Conservation (phyloP, 192 early-diverging fungal genomes). For the Oehlia diaphana region DNA sequence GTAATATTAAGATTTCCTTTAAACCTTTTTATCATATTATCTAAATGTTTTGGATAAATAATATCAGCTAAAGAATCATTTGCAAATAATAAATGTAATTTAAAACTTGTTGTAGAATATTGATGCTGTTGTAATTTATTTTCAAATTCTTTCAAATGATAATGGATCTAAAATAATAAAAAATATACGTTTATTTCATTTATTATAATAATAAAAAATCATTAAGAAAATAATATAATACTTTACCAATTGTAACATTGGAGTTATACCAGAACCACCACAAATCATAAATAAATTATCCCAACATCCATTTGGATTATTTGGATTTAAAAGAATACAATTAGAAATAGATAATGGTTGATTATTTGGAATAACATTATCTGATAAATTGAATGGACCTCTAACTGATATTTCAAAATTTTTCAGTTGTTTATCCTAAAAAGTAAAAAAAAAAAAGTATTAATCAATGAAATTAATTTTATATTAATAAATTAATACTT, state of each 20-base stretch:
- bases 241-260: conserved; percentile 72
- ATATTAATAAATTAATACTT: background rate
- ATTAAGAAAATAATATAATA: background rate
- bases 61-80: background rate
- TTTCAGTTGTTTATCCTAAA: conserved; percentile 17
- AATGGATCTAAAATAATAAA: background rate
- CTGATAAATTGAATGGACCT: conserved; percentile 27
- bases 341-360: background rate
- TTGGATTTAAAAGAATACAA: conserved; percentile 17
- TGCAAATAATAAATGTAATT: conserved; percentile 13
- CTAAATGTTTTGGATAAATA: background rate
- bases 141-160: background rate
- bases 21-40: background rate
- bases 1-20: background rate
- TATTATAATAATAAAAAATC: too few relatives aligned
- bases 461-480: background rate
- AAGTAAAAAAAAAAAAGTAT: background rate
- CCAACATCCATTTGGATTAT: conserved; percentile 8
- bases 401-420: conserved; percentile 21
- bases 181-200: background rate
- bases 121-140: background rate
- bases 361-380: background rate
- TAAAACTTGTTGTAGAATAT: too few relatives aligned
- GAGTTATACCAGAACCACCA: conserved; percentile 90
- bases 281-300: conserved; percentile 70